These are phyloP conservation scores for Ophiocordyceps polyrhachis-furcata DNA, from an alignment of 2,329 filamentous ascomycete species.

Conservation along the genomic window DNA sequence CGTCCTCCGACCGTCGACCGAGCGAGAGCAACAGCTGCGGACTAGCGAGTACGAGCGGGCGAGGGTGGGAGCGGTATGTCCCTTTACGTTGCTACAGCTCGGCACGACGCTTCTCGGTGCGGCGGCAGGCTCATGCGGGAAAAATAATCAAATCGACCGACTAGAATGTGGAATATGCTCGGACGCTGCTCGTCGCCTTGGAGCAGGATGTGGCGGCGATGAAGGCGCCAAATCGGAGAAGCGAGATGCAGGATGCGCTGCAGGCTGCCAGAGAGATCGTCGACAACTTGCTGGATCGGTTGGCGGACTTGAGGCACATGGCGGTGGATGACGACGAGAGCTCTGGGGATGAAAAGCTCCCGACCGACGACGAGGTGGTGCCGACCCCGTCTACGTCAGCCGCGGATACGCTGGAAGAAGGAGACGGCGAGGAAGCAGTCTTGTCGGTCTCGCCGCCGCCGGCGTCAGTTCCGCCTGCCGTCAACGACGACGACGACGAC, in stretches of 20 bases:
- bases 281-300: slow-evolving; percentile 43
- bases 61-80: slow-evolving; percentile 24
- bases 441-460: slow-evolving; percentile 1
- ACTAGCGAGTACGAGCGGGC: slow-evolving; percentile 46
- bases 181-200: slow-evolving; percentile 46
- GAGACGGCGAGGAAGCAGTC: slow-evolving; percentile 4
- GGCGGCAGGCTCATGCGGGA: neutral
- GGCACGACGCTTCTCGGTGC: neutral
- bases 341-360: slow-evolving; percentile 37
- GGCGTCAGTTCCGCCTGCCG: slow-evolving; percentile 1
- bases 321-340: slow-evolving; percentile 17
- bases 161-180: slow-evolving; percentile 58
- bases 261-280: slow-evolving; percentile 45
- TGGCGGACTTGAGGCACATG: slow-evolving; percentile 51
- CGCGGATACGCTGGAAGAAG: slow-evolving; percentile 6
- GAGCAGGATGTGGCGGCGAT: slow-evolving; percentile 48
- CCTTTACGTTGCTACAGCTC: neutral
- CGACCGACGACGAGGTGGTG: slow-evolving; percentile 27
- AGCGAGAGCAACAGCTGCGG: slow-evolving; percentile 36
- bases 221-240: slow-evolving; percentile 37
- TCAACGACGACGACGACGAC: slow-evolving; percentile 1
- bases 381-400: slow-evolving; percentile 25
- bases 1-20: slow-evolving; percentile 41
- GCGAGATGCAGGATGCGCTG: slow-evolving; percentile 44
- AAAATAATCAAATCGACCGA: neutral